A percentile compares a stretch with the other conserved stretches of the same genome.
Conservation (phyloP, 177 flowering plant genomes). For the Vitis hybrid region DNA sequence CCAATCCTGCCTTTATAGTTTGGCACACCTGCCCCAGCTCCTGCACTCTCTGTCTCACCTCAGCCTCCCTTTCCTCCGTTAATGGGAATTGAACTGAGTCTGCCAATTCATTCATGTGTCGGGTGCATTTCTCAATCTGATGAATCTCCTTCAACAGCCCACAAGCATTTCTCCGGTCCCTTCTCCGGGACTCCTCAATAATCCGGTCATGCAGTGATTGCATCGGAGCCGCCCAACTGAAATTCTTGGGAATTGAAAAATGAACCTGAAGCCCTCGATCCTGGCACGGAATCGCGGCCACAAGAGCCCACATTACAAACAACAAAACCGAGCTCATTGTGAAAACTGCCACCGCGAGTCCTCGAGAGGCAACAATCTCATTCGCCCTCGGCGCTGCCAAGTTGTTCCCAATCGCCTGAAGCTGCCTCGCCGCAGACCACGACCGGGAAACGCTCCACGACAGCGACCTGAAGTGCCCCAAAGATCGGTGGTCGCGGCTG, state of each 20-base stretch:
- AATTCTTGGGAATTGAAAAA: conserved; percentile 62
- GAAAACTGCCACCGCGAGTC: conserved; percentile 62
- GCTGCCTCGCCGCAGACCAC: conserved; percentile 92
- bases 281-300: conserved; percentile 96
- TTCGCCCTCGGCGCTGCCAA: conserved; percentile 51
- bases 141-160: conserved; percentile 80
- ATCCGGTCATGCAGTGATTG: conserved; percentile 70
- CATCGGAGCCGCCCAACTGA: conserved; percentile 63
- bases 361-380: conserved; percentile 60
- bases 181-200: conserved; percentile 75
- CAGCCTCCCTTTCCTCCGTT: conserved; percentile 58
- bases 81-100: conserved; percentile 69
- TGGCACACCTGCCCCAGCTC: conserved; percentile 55
- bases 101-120: conserved; percentile 58
- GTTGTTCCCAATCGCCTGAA: conserved; percentile 82
- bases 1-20: conserved; percentile 59
- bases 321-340: conserved; percentile 68
- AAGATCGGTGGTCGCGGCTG: conserved; percentile 29
- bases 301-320: conserved; percentile 90
- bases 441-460: conserved; percentile 95
- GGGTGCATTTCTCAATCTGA: conserved; percentile 63
- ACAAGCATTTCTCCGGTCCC: conserved; percentile 66
- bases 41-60: conserved; percentile 54
- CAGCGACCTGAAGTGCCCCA: conserved; percentile 68
- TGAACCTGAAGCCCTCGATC: conserved; percentile 86